Percentiles rank a stretch among this genome's conserved stretches.
Evolutionary conservation across 148 eudicot genomes (phyloP).

Genomic region (Silene latifolia): DNA sequence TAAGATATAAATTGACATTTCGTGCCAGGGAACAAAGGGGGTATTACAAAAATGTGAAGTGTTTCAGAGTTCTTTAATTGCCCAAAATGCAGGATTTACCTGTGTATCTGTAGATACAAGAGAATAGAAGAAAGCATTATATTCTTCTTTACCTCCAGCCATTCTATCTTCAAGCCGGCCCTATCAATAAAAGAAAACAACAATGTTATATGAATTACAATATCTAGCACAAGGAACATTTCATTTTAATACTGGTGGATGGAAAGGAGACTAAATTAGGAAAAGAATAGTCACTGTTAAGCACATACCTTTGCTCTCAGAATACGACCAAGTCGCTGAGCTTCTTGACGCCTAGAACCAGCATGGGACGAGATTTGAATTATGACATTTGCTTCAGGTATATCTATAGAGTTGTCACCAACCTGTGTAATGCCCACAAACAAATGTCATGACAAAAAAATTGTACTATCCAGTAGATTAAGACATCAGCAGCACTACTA

Average conservation of each 20-base stretch:
- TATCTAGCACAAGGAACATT: neutral
- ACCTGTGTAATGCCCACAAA: conserved; percentile 36
- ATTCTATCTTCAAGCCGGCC: conserved; percentile 89
- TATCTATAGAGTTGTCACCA: conserved; percentile 70
- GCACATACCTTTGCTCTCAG: conserved; percentile 91
- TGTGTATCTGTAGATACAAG: conserved; percentile 98
- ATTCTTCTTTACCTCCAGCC: conserved; percentile 98
- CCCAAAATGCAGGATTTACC: conserved; percentile 30
- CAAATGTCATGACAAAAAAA: neutral
- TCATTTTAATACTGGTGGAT: neutral
- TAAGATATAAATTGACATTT: neutral
- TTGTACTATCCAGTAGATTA: neutral
- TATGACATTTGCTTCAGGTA: conserved; percentile 84
- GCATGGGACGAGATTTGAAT: conserved; percentile 98
- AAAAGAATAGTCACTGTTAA: neutral
- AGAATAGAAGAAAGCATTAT: conserved; percentile 96
- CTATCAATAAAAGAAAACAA: conserved; percentile 33
- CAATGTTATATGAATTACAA: neutral
- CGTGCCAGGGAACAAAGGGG: neutral
- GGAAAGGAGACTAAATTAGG: neutral
- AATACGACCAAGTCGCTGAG: conserved; percentile 99
- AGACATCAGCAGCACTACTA: neutral
- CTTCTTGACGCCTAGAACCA: conserved; percentile 99
- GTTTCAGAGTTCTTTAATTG: neutral
- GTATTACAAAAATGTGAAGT: neutral